phyloP scores from a whole-genome alignment of 176 grass and related monocot species.

The Oryza australiensis region DNA sequence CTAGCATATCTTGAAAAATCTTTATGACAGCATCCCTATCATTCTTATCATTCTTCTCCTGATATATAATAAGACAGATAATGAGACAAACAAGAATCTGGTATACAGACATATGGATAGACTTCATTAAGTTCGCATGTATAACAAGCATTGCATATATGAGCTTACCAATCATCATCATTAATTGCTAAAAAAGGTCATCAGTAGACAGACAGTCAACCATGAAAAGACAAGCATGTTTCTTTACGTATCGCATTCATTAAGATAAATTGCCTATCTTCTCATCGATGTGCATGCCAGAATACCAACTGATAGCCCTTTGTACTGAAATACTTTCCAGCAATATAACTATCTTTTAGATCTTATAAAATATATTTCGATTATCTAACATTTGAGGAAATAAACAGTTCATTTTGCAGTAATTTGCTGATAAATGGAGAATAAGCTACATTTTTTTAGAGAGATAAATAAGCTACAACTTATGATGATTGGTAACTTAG shows the following conservation, averaged over 20 bases:
- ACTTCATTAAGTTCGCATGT: slow-evolving; percentile 10
- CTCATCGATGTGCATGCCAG: neutral
- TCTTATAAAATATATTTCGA: neutral
- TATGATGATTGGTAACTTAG: neutral
- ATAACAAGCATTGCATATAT: slow-evolving; percentile 8
- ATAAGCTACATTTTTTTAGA: neutral
- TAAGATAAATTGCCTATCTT: slow-evolving; percentile 4
- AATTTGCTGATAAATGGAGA: slow-evolving; percentile 12
- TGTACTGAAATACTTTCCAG: slow-evolving; percentile 1
- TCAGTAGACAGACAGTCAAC: neutral
- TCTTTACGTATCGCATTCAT: slow-evolving; percentile 12
- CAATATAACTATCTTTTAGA: neutral
- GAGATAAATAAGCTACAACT: slow-evolving; percentile 11
- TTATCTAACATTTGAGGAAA: neutral
- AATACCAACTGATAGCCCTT: neutral
- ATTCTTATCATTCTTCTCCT: slow-evolving; percentile 68
- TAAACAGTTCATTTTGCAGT: neutral
- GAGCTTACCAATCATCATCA: neutral
- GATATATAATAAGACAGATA: slow-evolving; percentile 5
- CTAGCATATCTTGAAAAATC: slow-evolving; percentile 97
- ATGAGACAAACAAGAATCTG: slow-evolving; percentile 25
- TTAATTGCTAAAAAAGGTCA: neutral
- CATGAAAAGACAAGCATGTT: slow-evolving; percentile 11
- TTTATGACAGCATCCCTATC: slow-evolving; percentile 61
- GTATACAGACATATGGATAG: slow-evolving; percentile 16